Evolutionary conservation across 352 stramenopile species (phyloP), one percentile per base, ranked within the genome.

Genomic region (Aphanomyces stellatus): DNA sequence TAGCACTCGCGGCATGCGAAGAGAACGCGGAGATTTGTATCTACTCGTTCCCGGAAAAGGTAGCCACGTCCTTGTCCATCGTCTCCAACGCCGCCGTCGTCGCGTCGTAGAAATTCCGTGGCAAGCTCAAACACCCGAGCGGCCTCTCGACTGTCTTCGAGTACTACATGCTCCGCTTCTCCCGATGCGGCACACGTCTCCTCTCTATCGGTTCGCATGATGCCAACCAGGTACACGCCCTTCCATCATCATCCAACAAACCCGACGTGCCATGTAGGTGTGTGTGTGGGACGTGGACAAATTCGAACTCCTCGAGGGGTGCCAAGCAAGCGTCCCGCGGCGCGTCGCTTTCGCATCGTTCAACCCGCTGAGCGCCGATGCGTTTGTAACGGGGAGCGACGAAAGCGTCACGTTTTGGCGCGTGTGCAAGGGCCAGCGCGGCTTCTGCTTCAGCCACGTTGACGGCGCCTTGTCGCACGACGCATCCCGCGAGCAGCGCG

Each of bases 31-130:
- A 77, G 37, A 86, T 93, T 34, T 70, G 74, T 15, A 67, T 93
- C 31, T 89, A 88, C 56, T 86, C 83, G 72, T 82, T 87, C 30
- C 81, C 81, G 1, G 82, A 93, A 72, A 90, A 90, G 72, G 49
- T 62, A 63, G 24, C 10, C 30, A 3, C 6, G 3, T 13, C 46
- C 42, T 10, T 69, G 30, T 13, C 24, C 6, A 59, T 31, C 28
- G 51, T 42, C 51, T 42, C 27, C 15, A 27, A 56, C 15, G 22
- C n/a, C n/a, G n/a, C 10, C 8, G 10, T n/a, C 8, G 22, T 10
- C n/a, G n/a, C 25, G 33, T 28, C 33, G 31, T 48, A 59, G 34
- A 91, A 89, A 71, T 71, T 76, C 24, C 81, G 80, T 10, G 74
- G 76, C 1, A 82, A 85, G 55, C 70, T 91, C 8, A 51, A 46